Conservation (phyloP, 1,284 basidiomycete genomes). For the Trametes sp. region DNA sequence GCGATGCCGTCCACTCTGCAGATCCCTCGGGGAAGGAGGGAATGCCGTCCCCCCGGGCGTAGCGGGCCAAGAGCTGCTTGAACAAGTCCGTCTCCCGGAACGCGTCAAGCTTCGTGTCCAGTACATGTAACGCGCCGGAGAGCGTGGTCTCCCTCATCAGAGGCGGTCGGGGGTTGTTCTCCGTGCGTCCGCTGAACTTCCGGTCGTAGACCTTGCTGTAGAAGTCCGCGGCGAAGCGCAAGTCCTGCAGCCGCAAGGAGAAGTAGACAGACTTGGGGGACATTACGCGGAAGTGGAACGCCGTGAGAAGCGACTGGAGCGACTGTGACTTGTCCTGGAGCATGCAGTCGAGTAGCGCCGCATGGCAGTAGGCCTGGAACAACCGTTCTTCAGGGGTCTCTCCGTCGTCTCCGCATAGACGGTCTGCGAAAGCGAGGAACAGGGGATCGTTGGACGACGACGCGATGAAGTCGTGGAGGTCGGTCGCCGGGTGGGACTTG, state of each 20-base stretch:
- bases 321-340: constrained; percentile 88
- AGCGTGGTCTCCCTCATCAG: constrained; percentile 75
- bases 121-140: constrained; percentile 63
- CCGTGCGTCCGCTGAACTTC: constrained; percentile 69
- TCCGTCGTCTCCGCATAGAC: constrained; percentile 69
- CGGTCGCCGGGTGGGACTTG: constrained; percentile 69
- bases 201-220: constrained; percentile 76
- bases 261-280: constrained; percentile 63
- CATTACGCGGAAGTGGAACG: constrained; percentile 73
- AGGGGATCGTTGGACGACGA: constrained; percentile 83
- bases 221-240: constrained; percentile 75
- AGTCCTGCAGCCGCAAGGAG: constrained; percentile 71
- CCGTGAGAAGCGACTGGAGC: constrained; percentile 74
- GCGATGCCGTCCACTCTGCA: constrained; percentile 40
- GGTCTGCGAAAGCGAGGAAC: constrained; percentile 80
- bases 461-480: constrained; percentile 84
- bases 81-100: constrained; percentile 56
- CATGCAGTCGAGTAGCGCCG: constrained; percentile 86
- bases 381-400: constrained; percentile 64
- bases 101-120: constrained; percentile 62
- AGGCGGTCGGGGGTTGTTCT: constrained; percentile 68
- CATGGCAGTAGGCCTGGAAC: constrained; percentile 79
- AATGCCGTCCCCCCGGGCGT: constrained; percentile 50
- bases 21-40: constrained; percentile 43
- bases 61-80: constrained; percentile 53